Base-by-base conservation (phyloP, 2,329 filamentous ascomycete genomes). In the Fonsecaea multimorphosa region DNA sequence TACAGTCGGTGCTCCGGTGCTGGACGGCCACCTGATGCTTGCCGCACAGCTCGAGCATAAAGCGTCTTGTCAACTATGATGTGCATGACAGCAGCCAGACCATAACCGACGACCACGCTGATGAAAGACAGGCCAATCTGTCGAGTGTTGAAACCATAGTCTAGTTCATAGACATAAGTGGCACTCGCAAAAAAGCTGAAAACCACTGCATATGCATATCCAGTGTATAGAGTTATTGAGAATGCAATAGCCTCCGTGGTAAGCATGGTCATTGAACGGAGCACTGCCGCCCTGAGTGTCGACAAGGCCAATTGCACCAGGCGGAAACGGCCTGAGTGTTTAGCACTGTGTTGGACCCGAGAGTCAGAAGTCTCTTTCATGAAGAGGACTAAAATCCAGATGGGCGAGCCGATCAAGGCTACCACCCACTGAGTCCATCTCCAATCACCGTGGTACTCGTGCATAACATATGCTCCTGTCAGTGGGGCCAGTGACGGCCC, bases 141-240 rank as follows among this genome's bases (percentile, higher is more conserved):
- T 58, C 91, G 91, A 1, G 82, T 70, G 19, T 78, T 85, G 80
- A 93, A 91, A 73, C 84, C 83, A 75, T 94, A 89, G 16, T 91
- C 81, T 38, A 57, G 54, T 68, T 89, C 82, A 78, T 95, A 96
- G 57, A 96, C 90, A 52, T 94, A 86, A 0, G 91, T 89, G 72
- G 95, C 95, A 1, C 92, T 90, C 0, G 91, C 93, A 58, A 97
- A 82, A 81, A 94, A 94, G 34, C 94, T 87, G 74, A 95, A 96
- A 0, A 96, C 85, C 0, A 94, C 82, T 5, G 84, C 90, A 74
- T 93, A 92, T 75, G 90, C 87, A 76, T 91, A 91, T 46, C 87
- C 85, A 82, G 89, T 89, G 78, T 92, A 92, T 60, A 91, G 80
- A 36, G 87, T 89, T 16, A 91, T 77, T 3, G 88, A 78, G 0